A percentile compares a stretch with the other conserved stretches of the same genome.
These are phyloP conservation scores for Debaryomyces prosopidis DNA, from an alignment of 805 yeast species.

Conservation along the genomic window DNA sequence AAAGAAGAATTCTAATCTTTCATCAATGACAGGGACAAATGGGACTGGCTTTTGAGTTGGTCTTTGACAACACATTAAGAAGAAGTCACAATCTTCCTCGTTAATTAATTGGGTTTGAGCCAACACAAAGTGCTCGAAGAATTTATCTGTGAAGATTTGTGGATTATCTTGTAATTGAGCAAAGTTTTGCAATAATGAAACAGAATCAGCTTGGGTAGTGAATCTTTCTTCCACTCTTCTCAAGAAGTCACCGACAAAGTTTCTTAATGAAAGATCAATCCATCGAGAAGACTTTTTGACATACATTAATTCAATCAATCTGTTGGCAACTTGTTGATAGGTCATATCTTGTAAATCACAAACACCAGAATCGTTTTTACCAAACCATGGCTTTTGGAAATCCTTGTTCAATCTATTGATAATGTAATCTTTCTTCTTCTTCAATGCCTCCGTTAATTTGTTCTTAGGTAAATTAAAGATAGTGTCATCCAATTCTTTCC, in stretches of 20 bases:
- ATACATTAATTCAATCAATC: slow-evolving; percentile 86
- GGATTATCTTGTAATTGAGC: slow-evolving; percentile 66
- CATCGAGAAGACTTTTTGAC: slow-evolving; percentile 78
- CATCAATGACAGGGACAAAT: slow-evolving; percentile 92
- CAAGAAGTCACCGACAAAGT: slow-evolving; percentile 81
- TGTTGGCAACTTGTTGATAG: slow-evolving; percentile 82
- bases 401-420: slow-evolving; percentile 86
- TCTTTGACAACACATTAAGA: slow-evolving; percentile 76
- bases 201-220: slow-evolving; percentile 50
- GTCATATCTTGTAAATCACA: slow-evolving; percentile 96
- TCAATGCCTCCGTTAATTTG: slow-evolving; percentile 78
- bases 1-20: slow-evolving; percentile 92
- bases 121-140: slow-evolving; percentile 69
- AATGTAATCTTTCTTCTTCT: slow-evolving; percentile 82
- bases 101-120: slow-evolving; percentile 82
- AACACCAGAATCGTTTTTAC: slow-evolving; percentile 71
- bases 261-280: slow-evolving; percentile 86
- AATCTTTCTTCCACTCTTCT: slow-evolving; percentile 98
- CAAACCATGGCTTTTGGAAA: slow-evolving; percentile 98
- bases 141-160: slow-evolving; percentile 52
- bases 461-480: slow-evolving; percentile 89
- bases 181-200: slow-evolving; percentile 75
- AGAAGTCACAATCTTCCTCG: slow-evolving; percentile 94
- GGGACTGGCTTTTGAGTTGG: slow-evolving; percentile 97
- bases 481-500: slow-evolving; percentile 97